Percentiles rank a stretch among this genome's conserved stretches.
These are phyloP conservation scores for Jimgerdemannia flammicorona DNA, from an alignment of 192 early-diverging fungal genomes.

Conservation along the genomic window DNA sequence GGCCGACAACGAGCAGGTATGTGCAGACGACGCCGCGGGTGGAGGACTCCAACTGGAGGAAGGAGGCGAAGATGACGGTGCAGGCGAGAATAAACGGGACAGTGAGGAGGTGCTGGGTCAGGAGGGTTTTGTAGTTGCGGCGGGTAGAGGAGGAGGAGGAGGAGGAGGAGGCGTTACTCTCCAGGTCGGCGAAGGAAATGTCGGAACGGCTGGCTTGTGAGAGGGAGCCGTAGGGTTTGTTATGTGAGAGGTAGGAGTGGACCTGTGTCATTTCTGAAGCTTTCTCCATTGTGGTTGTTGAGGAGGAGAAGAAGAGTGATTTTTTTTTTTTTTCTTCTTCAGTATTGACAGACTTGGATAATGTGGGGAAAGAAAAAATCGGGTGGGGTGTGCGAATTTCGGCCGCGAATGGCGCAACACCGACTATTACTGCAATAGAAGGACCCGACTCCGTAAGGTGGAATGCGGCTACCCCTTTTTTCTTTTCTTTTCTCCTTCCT, in stretches of 20 bases:
- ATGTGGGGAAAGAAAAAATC: too few species aligned
- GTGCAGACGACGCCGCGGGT: neutral
- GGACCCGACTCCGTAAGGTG: too few species aligned
- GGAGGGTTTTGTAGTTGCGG: neutral
- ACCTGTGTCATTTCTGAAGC: neutral
- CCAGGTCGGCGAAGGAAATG: neutral
- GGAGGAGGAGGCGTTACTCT: neutral
- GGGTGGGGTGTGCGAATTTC: too few species aligned
- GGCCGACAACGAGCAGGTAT: constrained; percentile 27
- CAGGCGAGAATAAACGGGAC: neutral
- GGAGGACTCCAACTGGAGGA: neutral
- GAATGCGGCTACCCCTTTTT: too few species aligned
- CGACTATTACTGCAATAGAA: too few species aligned
- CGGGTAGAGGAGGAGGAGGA: neutral
- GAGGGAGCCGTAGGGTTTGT: neutral
- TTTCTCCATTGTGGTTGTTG: too few species aligned
- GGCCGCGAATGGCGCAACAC: too few species aligned
- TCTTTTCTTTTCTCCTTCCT: too few species aligned
- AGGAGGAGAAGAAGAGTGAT: too few species aligned
- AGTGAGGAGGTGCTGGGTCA: neutral
- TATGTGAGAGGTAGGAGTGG: neutral
- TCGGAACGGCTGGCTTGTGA: neutral
- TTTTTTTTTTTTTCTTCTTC: too few species aligned
- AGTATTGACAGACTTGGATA: too few species aligned
- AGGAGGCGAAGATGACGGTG: neutral